Conservation (phyloP, 192 early-diverging fungal genomes). For the Backusella westeae region DNA sequence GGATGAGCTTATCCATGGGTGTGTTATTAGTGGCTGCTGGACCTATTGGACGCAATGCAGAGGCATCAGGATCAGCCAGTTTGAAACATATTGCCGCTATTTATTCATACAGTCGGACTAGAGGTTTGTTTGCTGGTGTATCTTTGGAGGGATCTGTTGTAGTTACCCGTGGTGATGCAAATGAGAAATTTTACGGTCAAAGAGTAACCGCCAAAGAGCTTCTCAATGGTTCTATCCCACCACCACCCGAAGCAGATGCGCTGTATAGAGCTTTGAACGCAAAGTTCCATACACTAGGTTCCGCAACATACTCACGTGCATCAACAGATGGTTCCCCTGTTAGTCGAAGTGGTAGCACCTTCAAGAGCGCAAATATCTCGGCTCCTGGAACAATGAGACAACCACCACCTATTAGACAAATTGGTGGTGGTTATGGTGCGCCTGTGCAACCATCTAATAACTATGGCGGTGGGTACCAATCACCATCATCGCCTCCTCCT, state of each 20-base stretch:
- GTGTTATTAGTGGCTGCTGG: constrained; percentile 73
- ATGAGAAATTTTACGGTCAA: constrained; percentile 78
- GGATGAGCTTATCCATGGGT: background rate
- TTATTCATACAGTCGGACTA: constrained; percentile 88
- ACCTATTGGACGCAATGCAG: constrained; percentile 81
- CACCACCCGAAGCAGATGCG: constrained; percentile 76
- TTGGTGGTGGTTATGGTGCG: background rate
- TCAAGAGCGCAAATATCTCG: constrained; percentile 22
- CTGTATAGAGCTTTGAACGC: constrained; percentile 73
- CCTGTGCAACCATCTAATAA: background rate
- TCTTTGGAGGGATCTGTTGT: constrained; percentile 74
- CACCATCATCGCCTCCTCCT: background rate
- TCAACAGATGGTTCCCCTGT: background rate
- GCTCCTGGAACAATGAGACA: constrained; percentile 23
- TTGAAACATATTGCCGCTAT: constrained; percentile 80
- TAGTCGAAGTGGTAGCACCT: background rate
- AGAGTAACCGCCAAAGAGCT: constrained; percentile 80
- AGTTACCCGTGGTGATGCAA: constrained; percentile 80
- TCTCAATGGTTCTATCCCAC: constrained; percentile 68
- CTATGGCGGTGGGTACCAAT: no score
- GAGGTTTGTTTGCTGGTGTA: constrained; percentile 89
- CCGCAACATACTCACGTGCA: constrained; percentile 20
- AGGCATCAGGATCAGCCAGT: constrained; percentile 71
- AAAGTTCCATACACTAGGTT: constrained; percentile 24
- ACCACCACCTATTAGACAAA: constrained; percentile 11